Base-by-base conservation (phyloP, 495 filamentous ascomycete genomes). In the Aspergillus mulundensis region DNA sequence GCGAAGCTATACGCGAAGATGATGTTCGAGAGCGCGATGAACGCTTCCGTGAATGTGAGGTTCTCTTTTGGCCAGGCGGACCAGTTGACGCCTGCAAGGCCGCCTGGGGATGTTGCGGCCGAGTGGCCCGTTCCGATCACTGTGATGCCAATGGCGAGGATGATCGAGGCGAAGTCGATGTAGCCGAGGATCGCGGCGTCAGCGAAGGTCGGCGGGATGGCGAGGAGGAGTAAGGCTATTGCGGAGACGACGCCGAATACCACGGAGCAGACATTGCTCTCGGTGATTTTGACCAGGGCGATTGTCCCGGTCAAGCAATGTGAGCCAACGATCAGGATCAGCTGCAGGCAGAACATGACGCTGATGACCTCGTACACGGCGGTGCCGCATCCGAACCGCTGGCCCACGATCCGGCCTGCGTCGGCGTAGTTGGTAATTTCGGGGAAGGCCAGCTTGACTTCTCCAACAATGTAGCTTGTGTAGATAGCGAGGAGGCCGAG, bases 241-340 rank as follows among this genome's bases (percentile, higher is more conserved):
- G 82, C 74, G 11, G 84, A 87, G 30, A 86, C 70, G 23, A 85
- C 70, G 11, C 76, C 79, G 61, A 84, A 90, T 3, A 82, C 70
- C 43, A 89, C 73, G 7, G 84, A 81, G 66, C 88, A 91, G 4
- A 75, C 62, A 7, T 67, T 76, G 63, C 85, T 77, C 14, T 81
- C 66, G 6, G 83, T 81, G 36, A 89, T 72, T 51, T 74, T 80
- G 49, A 81, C 78, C 64, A 87, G 80, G 62, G 82, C 83, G 65
- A 90, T 87, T 38, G 81, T 81, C 57, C 87, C 87, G 0, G 84
- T 86, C 43, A 89, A 71, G 55, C 85, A 76, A 63, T 90, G 88
- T 1, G 85, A 86, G 38, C 78, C 86, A 54, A 84, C 83, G 3
- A 28, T 4, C 25, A 28, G 8, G 25, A 28, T 28, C 25, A 28